These are phyloP conservation scores for Saturnispora galanensis DNA, from an alignment of 805 yeast genomes.

Conservation along the genomic window DNA sequence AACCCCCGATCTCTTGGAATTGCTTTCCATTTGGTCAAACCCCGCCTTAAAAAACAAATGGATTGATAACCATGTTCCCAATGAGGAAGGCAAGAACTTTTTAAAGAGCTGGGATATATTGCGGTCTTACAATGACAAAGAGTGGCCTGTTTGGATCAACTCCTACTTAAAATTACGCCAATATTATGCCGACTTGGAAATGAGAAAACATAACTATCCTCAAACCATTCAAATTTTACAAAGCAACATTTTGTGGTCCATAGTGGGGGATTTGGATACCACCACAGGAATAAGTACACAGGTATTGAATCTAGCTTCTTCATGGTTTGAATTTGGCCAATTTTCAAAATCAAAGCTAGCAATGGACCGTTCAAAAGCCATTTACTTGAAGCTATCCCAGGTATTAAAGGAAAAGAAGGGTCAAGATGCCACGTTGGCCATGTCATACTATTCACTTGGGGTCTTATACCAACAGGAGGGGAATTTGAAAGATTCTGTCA, in stretches of 20 bases:
- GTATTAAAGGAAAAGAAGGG: conserved; percentile 7
- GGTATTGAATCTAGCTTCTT: conserved; percentile 22
- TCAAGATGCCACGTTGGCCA: conserved; percentile 34
- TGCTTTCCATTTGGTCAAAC: conserved; percentile 15
- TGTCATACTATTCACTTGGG: conserved; percentile 80
- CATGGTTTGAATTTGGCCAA: conserved; percentile 16
- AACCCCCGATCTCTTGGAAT: conserved; percentile 14
- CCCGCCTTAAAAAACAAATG: conserved; percentile 14
- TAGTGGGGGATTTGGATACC: conserved; percentile 15
- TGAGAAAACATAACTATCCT: conserved; percentile 32
- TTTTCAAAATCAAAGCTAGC: conserved; percentile 10
- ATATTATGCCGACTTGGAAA: conserved; percentile 57
- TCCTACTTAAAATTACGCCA: conserved; percentile 76
- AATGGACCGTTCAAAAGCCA: conserved; percentile 14
- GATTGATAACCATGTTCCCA: conserved; percentile 16
- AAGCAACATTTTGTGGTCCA: conserved; percentile 23
- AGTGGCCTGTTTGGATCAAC: conserved; percentile 67
- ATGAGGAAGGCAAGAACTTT: conserved; percentile 14
- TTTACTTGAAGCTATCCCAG: conserved; percentile 16
- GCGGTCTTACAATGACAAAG: conserved; percentile 13
- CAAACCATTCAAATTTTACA: conserved; percentile 18
- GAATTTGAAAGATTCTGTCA: conserved; percentile 46
- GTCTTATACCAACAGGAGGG: conserved; percentile 60
- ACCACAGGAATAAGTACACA: conserved; percentile 15
- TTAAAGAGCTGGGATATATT: conserved; percentile 21